Evolutionary conservation across 768 basidiomycete species (phyloP).

Genomic region (Aureoboletus auriporus): DNA sequence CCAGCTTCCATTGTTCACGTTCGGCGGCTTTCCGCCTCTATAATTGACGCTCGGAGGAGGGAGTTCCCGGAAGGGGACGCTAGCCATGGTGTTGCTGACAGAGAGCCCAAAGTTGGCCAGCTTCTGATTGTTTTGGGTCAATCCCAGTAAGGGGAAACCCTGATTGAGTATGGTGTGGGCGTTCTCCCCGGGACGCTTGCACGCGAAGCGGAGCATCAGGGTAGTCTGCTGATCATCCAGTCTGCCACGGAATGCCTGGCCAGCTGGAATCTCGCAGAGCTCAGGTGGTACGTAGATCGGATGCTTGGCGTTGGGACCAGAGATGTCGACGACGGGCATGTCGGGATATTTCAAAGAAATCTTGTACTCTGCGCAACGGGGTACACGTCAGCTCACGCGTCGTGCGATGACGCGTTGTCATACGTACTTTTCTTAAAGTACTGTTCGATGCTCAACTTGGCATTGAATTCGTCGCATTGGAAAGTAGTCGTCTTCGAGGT

Average conservation of each 20-base stretch:
- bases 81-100: slow-evolving; percentile 55
- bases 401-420: background rate
- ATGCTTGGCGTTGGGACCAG: slow-evolving; percentile 25
- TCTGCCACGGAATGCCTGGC: slow-evolving; percentile 57
- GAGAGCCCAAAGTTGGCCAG: slow-evolving; percentile 55
- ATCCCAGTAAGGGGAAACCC: slow-evolving; percentile 58
- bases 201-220: slow-evolving; percentile 68
- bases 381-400: slow-evolving; percentile 4
- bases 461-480: slow-evolving; percentile 52
- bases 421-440: slow-evolving; percentile 61
- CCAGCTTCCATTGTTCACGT: slow-evolving; percentile 63
- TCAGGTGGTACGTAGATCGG: slow-evolving; percentile 59
- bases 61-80: slow-evolving; percentile 64
- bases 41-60: slow-evolving; percentile 57
- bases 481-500: slow-evolving; percentile 51
- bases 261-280: slow-evolving; percentile 59
- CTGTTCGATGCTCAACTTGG: slow-evolving; percentile 50
- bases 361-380: slow-evolving; percentile 48
- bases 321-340: slow-evolving; percentile 56
- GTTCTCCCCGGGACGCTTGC: slow-evolving; percentile 57
- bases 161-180: slow-evolving; percentile 52
- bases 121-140: slow-evolving; percentile 36
- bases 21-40: slow-evolving; percentile 36
- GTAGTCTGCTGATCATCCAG: slow-evolving; percentile 60
- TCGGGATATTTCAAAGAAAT: slow-evolving; percentile 48